phyloP scores from a whole-genome alignment of 768 basidiomycete species.

The Leccinum arenicola region DNA sequence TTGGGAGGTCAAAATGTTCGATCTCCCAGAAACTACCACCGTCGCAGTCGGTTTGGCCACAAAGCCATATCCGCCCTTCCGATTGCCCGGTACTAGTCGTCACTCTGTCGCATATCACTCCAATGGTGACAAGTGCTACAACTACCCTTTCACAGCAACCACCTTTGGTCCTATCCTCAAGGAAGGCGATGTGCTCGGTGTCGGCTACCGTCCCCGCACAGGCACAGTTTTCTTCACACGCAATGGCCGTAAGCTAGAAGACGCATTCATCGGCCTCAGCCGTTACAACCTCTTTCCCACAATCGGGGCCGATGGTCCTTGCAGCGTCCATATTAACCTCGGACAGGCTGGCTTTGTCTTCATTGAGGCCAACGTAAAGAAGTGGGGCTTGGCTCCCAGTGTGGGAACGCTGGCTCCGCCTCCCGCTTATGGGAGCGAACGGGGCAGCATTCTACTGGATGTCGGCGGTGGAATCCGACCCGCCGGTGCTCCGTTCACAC shows the following conservation, averaged over 20 bases:
- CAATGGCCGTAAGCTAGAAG: constrained; percentile 95
- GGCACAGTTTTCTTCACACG: constrained; percentile 99
- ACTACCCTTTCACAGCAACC: constrained; percentile 87
- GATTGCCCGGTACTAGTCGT: constrained; percentile 81
- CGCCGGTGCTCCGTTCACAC: constrained; percentile 41
- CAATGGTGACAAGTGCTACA: constrained; percentile 95
- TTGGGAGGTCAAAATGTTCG: constrained; percentile 99
- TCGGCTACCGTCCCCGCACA: constrained; percentile 93
- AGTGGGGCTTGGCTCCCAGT: constrained; percentile 98
- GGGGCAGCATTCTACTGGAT: constrained; percentile 93
- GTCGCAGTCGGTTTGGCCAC: constrained; percentile 95
- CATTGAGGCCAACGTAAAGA: constrained; percentile 99
- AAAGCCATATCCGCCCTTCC: constrained; percentile 94
- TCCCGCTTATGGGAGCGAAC: constrained; percentile 95
- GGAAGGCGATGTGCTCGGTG: constrained; percentile 93
- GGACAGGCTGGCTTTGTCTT: constrained; percentile 99
- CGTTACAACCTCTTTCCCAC: constrained; percentile 96
- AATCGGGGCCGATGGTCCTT: constrained; percentile 93
- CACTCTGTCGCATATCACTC: constrained; percentile 95
- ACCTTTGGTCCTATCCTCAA: constrained; percentile 83
- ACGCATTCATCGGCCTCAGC: constrained; percentile 89
- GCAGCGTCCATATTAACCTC: constrained; percentile 95
- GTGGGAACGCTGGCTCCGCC: constrained; percentile 96
- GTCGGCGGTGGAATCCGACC: constrained; percentile 51
- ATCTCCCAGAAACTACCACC: constrained; percentile 82